These are phyloP conservation scores for Xylaria sp. DNA, from an alignment of 2,329 filamentous ascomycete genomes.

Conservation along the genomic window DNA sequence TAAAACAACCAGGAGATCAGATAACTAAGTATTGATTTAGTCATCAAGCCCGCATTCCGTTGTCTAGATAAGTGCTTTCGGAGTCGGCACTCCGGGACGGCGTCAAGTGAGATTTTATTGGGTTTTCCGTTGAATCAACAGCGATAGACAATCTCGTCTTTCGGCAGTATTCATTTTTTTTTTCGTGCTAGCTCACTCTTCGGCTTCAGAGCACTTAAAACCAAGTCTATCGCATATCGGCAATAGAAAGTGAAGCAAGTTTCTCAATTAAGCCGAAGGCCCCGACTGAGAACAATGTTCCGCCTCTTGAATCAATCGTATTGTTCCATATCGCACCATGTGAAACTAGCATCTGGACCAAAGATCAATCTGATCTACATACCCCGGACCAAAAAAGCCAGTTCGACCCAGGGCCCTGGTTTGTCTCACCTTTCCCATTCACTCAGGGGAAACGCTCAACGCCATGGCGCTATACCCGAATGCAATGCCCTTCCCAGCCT, in stretches of 20 bases:
- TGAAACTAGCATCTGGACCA: not conserved
- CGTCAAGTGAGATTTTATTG: not conserved
- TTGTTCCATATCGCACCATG: conserved; percentile 4
- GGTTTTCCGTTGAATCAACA: not conserved
- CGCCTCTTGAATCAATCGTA: not conserved
- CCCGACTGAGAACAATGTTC: conserved; percentile 4
- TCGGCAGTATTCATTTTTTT: not conserved
- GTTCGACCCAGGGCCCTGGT: not conserved
- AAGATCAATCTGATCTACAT: not conserved
- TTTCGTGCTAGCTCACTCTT: not conserved
- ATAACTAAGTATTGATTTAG: not conserved
- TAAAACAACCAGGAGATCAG: not conserved
- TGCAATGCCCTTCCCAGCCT: conserved; percentile 17
- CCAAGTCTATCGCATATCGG: not conserved
- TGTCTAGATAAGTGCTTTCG: too few relatives aligned
- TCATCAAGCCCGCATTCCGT: not conserved
- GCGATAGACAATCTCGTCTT: not conserved
- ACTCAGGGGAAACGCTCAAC: conserved; percentile 25
- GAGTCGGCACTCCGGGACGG: not conserved
- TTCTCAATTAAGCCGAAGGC: conserved; percentile 6
- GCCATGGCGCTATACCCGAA: conserved; percentile 35
- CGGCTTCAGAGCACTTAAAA: not conserved
- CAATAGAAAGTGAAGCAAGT: conserved; percentile 4
- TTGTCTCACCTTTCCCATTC: not conserved
- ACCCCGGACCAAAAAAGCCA: not conserved